phyloP scores from a whole-genome alignment of 164 flowering plant genomes.

The Protea cynaroides region DNA sequence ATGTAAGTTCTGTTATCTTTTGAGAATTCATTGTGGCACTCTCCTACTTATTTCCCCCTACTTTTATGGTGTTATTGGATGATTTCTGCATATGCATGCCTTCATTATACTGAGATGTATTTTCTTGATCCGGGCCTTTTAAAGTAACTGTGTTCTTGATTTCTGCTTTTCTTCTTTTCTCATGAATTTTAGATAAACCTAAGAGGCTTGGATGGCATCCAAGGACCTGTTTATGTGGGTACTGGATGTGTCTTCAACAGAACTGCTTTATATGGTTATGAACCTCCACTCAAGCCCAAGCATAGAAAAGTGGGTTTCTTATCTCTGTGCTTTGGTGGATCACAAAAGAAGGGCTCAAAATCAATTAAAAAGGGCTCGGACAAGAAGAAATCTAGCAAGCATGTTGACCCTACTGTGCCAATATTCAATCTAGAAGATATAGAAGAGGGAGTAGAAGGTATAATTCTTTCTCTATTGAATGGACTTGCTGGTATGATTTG shows the following conservation, averaged over 20 bases:
- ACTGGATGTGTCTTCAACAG: constrained; percentile 60
- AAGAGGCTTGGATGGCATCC: constrained; percentile 60
- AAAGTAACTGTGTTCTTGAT: neutral
- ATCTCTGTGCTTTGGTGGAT: constrained; percentile 32
- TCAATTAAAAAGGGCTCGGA: constrained; percentile 25
- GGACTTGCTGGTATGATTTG: too few relatives aligned
- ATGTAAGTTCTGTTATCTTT: constrained; percentile 25
- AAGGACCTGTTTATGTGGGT: constrained; percentile 59
- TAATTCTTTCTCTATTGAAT: neutral
- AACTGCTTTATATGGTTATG: constrained; percentile 52
- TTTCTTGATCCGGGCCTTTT: neutral
- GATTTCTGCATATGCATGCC: neutral
- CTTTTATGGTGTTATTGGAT: neutral
- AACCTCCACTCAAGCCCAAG: constrained; percentile 40
- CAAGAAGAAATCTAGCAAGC: constrained; percentile 38
- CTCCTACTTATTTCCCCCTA: neutral
- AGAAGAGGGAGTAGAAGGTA: constrained; percentile 49
- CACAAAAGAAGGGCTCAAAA: constrained; percentile 32
- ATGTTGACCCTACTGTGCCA: constrained; percentile 43
- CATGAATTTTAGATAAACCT: constrained; percentile 42
- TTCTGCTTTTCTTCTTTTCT: neutral
- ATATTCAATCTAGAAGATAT: constrained; percentile 50
- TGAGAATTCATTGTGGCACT: neutral
- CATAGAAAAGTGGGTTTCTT: constrained; percentile 25
- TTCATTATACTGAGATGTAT: neutral